Base-by-base conservation (phyloP, 176 grass and related monocot species). In the Leersia perrieri region DNA sequence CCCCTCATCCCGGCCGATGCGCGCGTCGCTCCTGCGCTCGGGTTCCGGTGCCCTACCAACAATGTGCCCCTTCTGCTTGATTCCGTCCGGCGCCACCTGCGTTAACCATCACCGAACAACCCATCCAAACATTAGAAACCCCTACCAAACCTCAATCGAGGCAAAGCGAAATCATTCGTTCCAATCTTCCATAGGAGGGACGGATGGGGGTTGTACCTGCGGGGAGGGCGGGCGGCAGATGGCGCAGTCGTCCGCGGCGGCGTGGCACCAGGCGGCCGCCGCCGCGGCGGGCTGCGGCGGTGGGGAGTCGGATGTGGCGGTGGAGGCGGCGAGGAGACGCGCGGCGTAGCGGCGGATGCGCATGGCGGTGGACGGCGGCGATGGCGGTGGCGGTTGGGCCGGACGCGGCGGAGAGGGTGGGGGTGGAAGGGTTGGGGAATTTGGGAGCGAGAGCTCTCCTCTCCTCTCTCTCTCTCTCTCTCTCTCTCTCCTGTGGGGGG, bases 271-370 rank as follows among this genome's bases (percentile, higher is more conserved):
- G 60, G 83, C 11, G 23, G 66, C 73, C n/a, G 33, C 11, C 29
- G 66, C 73, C n/a, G 33, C 41, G 79, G 73, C 78, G 41, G n/a
- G 78, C 2, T 60, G 73, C 34, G 73, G 78, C 12, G 78, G 35
- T 25, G 82, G 44, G 72, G 77, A 33, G 11, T 79, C 1, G 39
- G 73, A 3, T 33, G 73, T 1, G 41, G 80, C 0, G 64, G 78
- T 3, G 9, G 81, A 63, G 63, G 77, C 26, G 22, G 88, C 74
- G 72, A 89, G 88, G 78, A 90, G 88, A 60, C 83, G 82, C 35
- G 88, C 88, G 36, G 88, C 88, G 83, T 90, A 82, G 23, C 88
- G 83, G 47, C 88, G 88, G 83, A 90, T 90, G 83, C 88, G 88
- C 88, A 90, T 90, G 88, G 78, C 67, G 33, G 60, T 51, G 70